Percentiles rank a stretch among this genome's conserved stretches.
These are phyloP conservation scores for Verbena officinalis DNA, from an alignment of 257 asterid species.

Conservation along the genomic window DNA sequence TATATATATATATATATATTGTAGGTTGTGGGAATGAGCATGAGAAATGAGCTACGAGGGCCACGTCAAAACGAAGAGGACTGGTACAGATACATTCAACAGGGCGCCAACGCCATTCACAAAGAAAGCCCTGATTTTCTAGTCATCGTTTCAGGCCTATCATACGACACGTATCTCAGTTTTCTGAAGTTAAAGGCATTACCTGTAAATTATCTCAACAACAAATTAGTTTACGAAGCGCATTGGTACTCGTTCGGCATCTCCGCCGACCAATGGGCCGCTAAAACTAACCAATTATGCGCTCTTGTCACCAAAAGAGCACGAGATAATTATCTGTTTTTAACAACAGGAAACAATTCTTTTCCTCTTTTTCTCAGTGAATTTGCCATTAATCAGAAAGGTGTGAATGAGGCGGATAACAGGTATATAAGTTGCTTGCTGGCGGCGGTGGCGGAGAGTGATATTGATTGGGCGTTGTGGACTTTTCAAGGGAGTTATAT, in stretches of 20 bases:
- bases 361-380: slow-evolving; percentile 69
- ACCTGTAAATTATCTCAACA: slow-evolving; percentile 22
- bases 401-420: slow-evolving; percentile 47
- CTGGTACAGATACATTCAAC: slow-evolving; percentile 62
- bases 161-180: slow-evolving; percentile 39
- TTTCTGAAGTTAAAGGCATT: slow-evolving; percentile 44
- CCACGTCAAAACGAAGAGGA: slow-evolving; percentile 36
- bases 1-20: not conserved
- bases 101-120: slow-evolving; percentile 59
- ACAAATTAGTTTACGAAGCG: slow-evolving; percentile 66
- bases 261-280: slow-evolving; percentile 30
- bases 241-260: slow-evolving; percentile 63
- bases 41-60: slow-evolving; percentile 82
- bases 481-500: slow-evolving; percentile 72
- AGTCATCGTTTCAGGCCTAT: slow-evolving; percentile 66
- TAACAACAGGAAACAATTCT: slow-evolving; percentile 25
- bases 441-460: slow-evolving; percentile 51
- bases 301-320: slow-evolving; percentile 15
- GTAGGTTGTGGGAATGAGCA: slow-evolving; percentile 70
- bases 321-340: slow-evolving; percentile 37
- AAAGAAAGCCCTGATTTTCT: slow-evolving; percentile 48
- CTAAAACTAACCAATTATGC: slow-evolving; percentile 40
- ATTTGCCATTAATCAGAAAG: slow-evolving; percentile 58
- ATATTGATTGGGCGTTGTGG: slow-evolving; percentile 83
- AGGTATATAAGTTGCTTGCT: slow-evolving; percentile 56